phyloP scores from a whole-genome alignment of 208 protist genomes.

The Angomonas ambiguus region DNA sequence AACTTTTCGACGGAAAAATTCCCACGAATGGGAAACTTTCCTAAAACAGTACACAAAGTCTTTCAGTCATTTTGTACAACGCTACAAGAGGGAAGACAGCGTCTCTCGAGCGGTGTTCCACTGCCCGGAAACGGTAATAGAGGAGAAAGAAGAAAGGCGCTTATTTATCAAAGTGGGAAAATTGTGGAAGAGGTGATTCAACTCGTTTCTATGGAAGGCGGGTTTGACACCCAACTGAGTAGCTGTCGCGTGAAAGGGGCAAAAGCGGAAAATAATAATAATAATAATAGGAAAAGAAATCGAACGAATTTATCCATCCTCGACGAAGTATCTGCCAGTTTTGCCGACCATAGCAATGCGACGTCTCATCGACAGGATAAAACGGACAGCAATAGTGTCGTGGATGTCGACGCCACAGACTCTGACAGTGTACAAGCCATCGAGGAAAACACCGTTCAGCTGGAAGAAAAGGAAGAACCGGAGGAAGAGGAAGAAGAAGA shows the following conservation, averaged over 20 bases:
- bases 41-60: slow-evolving; percentile 8
- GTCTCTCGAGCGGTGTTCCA: not conserved
- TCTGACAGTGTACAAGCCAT: not conserved
- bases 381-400: not conserved
- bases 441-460: not conserved
- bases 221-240: not conserved
- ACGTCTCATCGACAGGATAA: not conserved
- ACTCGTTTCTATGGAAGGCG: not conserved
- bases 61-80: not conserved
- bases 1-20: slow-evolving; percentile 9
- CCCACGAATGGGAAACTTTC: not conserved
- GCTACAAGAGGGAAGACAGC: slow-evolving; percentile 1
- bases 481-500: slow-evolving; percentile 9
- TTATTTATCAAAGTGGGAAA: not conserved
- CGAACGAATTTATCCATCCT: not conserved
- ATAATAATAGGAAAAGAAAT: not conserved
- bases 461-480: not conserved
- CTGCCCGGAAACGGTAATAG: not conserved
- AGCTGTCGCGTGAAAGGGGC: not conserved
- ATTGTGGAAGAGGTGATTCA: not conserved
- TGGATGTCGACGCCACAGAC: not conserved
- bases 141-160: not conserved
- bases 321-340: slow-evolving; percentile 6
- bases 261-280: not conserved
- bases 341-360: not conserved